phyloP scores from a whole-genome alignment of 805 yeast species.

The Suhomyces sp. region DNA sequence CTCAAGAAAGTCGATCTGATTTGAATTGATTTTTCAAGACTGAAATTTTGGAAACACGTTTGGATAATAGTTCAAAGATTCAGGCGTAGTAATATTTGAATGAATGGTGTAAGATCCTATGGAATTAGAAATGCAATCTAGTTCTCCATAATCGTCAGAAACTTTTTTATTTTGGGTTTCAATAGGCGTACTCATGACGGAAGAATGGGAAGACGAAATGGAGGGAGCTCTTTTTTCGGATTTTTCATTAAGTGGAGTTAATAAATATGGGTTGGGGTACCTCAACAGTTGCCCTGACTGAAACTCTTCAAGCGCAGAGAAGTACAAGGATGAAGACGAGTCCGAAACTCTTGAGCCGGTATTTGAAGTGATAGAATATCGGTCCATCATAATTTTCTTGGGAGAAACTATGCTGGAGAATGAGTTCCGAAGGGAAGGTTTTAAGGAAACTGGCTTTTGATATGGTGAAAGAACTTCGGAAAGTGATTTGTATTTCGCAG shows the following conservation, averaged over 20 bases:
- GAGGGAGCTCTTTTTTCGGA: constrained; percentile 4
- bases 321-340: not conserved
- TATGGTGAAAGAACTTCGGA: not conserved
- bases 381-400: not conserved
- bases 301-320: constrained; percentile 1
- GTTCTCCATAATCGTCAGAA: not conserved
- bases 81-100: constrained; percentile 16
- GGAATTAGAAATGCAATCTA: not conserved
- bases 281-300: not conserved
- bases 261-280: not conserved
- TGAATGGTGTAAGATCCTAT: constrained; percentile 4
- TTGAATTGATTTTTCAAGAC: not conserved
- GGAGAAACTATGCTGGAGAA: constrained; percentile 1
- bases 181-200: constrained; percentile 18
- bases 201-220: constrained; percentile 16
- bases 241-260: not conserved
- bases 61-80: constrained; percentile 3
- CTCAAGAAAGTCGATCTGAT: not conserved
- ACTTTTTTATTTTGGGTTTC: not conserved
- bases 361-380: not conserved
- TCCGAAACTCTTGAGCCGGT: constrained; percentile 1
- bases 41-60: not conserved
- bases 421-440: not conserved
- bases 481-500: not conserved
- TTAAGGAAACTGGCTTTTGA: not conserved